Evolutionary conservation across 2,329 filamentous ascomycete species (phyloP).

Genomic region (Epicoccum nigrum): DNA sequence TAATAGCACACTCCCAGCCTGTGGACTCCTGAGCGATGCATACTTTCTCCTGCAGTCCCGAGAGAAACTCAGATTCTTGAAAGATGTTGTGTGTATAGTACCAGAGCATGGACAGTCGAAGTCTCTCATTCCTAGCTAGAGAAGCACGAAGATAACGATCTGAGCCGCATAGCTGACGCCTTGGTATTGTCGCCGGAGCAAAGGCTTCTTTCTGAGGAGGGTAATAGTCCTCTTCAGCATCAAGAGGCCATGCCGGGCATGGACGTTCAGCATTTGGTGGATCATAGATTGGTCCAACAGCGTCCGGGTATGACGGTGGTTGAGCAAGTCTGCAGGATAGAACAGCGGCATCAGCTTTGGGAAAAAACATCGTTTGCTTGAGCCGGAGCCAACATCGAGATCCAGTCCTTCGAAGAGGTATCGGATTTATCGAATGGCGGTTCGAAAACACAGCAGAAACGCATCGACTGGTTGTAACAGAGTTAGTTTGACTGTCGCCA

Average conservation of each 20-base stretch:
- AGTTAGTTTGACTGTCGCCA: too few relatives aligned
- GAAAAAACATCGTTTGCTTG: neutral
- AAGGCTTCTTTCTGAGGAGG: neutral
- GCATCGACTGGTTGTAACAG: too few relatives aligned
- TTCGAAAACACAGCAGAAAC: too few relatives aligned
- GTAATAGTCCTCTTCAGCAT: neutral
- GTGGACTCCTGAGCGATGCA: neutral
- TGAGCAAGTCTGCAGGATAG: neutral
- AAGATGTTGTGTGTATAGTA: neutral
- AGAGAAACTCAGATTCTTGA: neutral
- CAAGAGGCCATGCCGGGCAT: neutral
- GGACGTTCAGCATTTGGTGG: neutral
- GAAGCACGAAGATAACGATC: neutral
- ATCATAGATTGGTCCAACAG: neutral
- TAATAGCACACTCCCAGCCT: neutral
- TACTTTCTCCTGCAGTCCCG: conserved; percentile 1
- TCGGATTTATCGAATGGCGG: too few relatives aligned
- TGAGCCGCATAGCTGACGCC: neutral
- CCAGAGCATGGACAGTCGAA: conserved; percentile 2
- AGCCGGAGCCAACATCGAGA: too few relatives aligned
- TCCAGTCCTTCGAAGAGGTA: too few relatives aligned
- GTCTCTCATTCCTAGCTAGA: neutral
- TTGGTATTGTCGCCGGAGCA: neutral
- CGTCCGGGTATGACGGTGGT: neutral
- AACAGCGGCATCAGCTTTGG: neutral